A percentile compares a stretch with the other conserved stretches of the same genome.
phyloP scores from a whole-genome alignment of 2,329 filamentous ascomycete species.

The Scytalidium sp. region DNA sequence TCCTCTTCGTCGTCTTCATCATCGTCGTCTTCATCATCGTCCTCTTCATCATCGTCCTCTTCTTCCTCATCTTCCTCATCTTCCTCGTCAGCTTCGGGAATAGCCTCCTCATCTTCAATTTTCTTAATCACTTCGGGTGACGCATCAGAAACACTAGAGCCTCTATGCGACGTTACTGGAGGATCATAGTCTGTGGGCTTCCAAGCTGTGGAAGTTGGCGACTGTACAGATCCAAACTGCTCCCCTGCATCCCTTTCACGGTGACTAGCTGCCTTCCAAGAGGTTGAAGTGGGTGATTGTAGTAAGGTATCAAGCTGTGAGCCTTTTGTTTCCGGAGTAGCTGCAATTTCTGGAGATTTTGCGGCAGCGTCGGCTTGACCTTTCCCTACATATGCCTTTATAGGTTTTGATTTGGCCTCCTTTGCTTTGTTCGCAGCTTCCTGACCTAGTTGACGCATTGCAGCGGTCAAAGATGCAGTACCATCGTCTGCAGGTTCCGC shows the following conservation, averaged over 20 bases:
- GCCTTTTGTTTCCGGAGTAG: not conserved
- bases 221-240: conserved; percentile 4
- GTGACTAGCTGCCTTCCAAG: conserved; percentile 3
- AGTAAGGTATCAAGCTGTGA: conserved; percentile 9
- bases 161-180: conserved; percentile 17
- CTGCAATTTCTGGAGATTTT: not conserved
- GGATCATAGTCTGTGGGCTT: conserved; percentile 17
- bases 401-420: conserved; percentile 44
- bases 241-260: not conserved
- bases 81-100: conserved; percentile 27
- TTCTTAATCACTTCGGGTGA: conserved; percentile 24
- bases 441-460: conserved; percentile 55
- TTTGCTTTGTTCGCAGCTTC: conserved; percentile 66
- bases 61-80: conserved; percentile 14
- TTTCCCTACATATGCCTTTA: conserved; percentile 8
- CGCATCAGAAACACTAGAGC: conserved; percentile 15
- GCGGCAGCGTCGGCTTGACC: not conserved
- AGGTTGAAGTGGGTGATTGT: conserved; percentile 21
- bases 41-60: conserved; percentile 16
- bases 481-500: conserved; percentile 15
- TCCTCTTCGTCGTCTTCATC: conserved; percentile 27
- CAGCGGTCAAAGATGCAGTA: conserved; percentile 29
- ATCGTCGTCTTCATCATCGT: conserved; percentile 34
- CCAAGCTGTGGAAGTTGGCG: conserved; percentile 24
- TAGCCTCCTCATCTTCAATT: conserved; percentile 22